Percentiles rank a stretch among this genome's conserved stretches.
These are phyloP conservation scores for Starmerella davenportii DNA, from an alignment of 805 yeast species.

Conservation along the genomic window DNA sequence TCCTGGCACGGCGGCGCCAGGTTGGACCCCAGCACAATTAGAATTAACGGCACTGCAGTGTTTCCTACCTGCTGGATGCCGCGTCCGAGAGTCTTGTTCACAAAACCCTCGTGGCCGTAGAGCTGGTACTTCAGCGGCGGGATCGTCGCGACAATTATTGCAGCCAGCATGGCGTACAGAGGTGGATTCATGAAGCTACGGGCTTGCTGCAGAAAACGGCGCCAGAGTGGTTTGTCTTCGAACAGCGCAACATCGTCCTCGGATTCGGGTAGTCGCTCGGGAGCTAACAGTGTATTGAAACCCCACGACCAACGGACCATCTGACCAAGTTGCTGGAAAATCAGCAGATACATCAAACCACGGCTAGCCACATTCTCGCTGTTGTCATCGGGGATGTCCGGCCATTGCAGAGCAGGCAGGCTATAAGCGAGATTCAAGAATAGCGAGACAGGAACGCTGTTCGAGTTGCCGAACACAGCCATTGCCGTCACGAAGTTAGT, in stretches of 20 bases:
- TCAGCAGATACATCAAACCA: slow-evolving; percentile 40
- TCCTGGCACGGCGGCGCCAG: slow-evolving; percentile 38
- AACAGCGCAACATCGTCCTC: slow-evolving; percentile 1
- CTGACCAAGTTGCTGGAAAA: slow-evolving; percentile 53
- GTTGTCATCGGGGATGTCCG: slow-evolving; percentile 34
- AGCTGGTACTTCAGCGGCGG: slow-evolving; percentile 31
- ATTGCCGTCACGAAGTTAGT: slow-evolving; percentile 86
- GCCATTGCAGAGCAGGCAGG: slow-evolving; percentile 42
- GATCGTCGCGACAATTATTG: slow-evolving; percentile 42
- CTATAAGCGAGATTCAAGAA: slow-evolving; percentile 50
- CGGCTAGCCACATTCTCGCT: slow-evolving; percentile 43
- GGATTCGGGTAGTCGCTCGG: slow-evolving; percentile 11
- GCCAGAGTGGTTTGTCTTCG: neutral
- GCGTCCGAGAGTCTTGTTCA: slow-evolving; percentile 34
- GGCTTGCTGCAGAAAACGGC: neutral
- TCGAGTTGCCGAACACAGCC: slow-evolving; percentile 93
- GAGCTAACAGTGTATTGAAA: slow-evolving; percentile 39
- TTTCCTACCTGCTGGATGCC: slow-evolving; percentile 37
- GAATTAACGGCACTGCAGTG: slow-evolving; percentile 43
- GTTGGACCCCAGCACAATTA: slow-evolving; percentile 44
- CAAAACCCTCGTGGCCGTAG: slow-evolving; percentile 30
- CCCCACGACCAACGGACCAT: slow-evolving; percentile 58
- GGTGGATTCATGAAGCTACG: slow-evolving; percentile 43
- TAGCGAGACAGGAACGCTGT: slow-evolving; percentile 82
- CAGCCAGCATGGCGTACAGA: slow-evolving; percentile 41